These are phyloP conservation scores for Leucogyrophana mollusca DNA, from an alignment of 768 basidiomycete species.

Conservation along the genomic window DNA sequence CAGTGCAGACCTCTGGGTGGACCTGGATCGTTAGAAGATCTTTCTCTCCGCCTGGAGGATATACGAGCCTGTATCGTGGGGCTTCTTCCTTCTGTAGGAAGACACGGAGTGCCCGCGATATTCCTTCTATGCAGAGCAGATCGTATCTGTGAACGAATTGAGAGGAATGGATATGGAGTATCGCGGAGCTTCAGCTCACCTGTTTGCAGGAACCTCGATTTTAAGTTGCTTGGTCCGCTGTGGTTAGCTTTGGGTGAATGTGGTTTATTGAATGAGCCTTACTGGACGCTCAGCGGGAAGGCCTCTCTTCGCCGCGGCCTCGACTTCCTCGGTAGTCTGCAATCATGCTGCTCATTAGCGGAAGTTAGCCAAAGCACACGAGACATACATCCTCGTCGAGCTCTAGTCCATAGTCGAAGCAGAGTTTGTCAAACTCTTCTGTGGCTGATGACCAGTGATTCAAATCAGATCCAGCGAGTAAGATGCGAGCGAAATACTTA, in stretches of 20 bases:
- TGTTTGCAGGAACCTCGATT: conserved; percentile 98
- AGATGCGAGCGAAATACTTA: conserved; percentile 29
- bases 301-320: conserved; percentile 78
- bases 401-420: conserved; percentile 97
- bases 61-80: conserved; percentile 72
- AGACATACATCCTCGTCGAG: conserved; percentile 93
- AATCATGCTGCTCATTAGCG: conserved; percentile 3
- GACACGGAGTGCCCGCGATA: conserved; percentile 79
- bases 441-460: conserved; percentile 55
- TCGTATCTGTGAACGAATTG: conserved; percentile 69
- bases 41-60: conserved; percentile 66
- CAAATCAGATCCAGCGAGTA: conserved; percentile 10
- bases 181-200: conserved; percentile 43
- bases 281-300: conserved; percentile 85
- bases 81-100: conserved; percentile 73
- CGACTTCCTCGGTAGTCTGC: conserved; percentile 87
- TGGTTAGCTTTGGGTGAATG: conserved; percentile 4
- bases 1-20: conserved; percentile 62
- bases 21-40: conserved; percentile 67
- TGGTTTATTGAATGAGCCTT: conserved; percentile 6
- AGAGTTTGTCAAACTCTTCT: conserved; percentile 91
- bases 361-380: neutral
- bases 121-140: conserved; percentile 94
- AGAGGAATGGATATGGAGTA: conserved; percentile 5
- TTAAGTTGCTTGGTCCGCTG: conserved; percentile 76